phyloP scores from a whole-genome alignment of 495 filamentous ascomycete species.

The Daldinia concentrica region DNA sequence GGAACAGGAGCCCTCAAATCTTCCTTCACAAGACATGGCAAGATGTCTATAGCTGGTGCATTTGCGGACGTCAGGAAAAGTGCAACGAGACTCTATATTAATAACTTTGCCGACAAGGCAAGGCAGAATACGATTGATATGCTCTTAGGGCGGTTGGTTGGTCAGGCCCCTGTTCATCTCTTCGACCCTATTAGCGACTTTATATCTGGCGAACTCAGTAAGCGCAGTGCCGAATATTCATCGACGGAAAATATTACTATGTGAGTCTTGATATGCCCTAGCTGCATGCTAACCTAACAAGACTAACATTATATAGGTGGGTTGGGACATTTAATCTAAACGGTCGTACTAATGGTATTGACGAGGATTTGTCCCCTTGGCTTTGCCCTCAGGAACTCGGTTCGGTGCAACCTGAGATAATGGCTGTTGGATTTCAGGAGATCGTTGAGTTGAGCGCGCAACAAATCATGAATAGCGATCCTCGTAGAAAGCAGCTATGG shows the following conservation, averaged over 20 bases:
- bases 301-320: conserved; percentile 67
- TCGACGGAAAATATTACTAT: conserved; percentile 61
- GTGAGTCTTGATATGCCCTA: conserved; percentile 39
- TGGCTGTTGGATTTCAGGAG: conserved; percentile 94
- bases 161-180: conserved; percentile 82
- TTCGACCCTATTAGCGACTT: conserved; percentile 95
- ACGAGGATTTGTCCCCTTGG: conserved; percentile 85
- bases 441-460: conserved; percentile 96
- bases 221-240: conserved; percentile 63
- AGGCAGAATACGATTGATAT: conserved; percentile 95
- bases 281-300: conserved; percentile 37
- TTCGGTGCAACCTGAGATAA: conserved; percentile 72
- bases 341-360: conserved; percentile 77
- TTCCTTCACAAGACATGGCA: conserved; percentile 94
- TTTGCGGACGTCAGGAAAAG: conserved; percentile 95
- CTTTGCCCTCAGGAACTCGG: conserved; percentile 68
- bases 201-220: conserved; percentile 77
- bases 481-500: conserved; percentile 83
- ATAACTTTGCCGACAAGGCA: conserved; percentile 94
- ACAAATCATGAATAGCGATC: conserved; percentile 99
- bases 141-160: conserved; percentile 82
- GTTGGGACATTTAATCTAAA: conserved; percentile 96
- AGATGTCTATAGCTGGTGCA: conserved; percentile 95
- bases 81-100: conserved; percentile 91
- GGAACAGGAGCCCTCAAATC: conserved; percentile 95